Base-by-base conservation (phyloP, 768 basidiomycete genomes). In the Lentinula guzmanii region DNA sequence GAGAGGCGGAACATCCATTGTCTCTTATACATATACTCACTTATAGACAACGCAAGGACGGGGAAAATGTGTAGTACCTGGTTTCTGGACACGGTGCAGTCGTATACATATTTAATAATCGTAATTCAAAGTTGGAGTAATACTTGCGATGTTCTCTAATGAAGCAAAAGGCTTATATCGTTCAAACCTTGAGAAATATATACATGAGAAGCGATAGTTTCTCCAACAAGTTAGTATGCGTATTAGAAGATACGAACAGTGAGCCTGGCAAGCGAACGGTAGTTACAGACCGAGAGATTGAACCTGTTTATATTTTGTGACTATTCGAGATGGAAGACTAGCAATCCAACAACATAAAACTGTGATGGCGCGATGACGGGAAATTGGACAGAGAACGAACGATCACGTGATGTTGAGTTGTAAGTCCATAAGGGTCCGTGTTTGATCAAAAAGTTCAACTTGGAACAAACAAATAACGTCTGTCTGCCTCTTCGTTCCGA, bases 401-500 rank as follows among this genome's bases (percentile, higher is more conserved):
- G 46, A 18, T 24, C 46, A 48, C 21, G 21, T 48, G 46, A 48
- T 48, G 46, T 48, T 48, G 46, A n/a, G 2, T 5, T 48, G 45
- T 28, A 24, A 18, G 21, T 48, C 46, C 46, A 21, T n/a, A 28
- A 24, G 46, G 46, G 46, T 48, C 46, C 21, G 46, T 48, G 46
- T 48, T 48, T 48, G n/a, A 48, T 46, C 45, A 18, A 9, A 52
- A 52, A 60, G 24, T 52, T 42, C 35, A 60, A 60, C 51, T 51
- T 52, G 11, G 39, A 24, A 45, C 45, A 60, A 52, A 39, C 21
- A 37, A 24, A 28, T 39, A 42, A 59, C 58, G 34, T 42, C 48
- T 39, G 48, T 42, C 48, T 39, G 48, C 59, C 35, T 41, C 28
- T 52, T 52, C 59, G 18, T 60, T 41, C 50, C 59, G 59, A 39